A percentile compares a stretch with the other conserved stretches of the same genome.
Evolutionary conservation across 2,329 filamentous ascomycete species (phyloP).

Genomic region (Exophiala oligosperma): DNA sequence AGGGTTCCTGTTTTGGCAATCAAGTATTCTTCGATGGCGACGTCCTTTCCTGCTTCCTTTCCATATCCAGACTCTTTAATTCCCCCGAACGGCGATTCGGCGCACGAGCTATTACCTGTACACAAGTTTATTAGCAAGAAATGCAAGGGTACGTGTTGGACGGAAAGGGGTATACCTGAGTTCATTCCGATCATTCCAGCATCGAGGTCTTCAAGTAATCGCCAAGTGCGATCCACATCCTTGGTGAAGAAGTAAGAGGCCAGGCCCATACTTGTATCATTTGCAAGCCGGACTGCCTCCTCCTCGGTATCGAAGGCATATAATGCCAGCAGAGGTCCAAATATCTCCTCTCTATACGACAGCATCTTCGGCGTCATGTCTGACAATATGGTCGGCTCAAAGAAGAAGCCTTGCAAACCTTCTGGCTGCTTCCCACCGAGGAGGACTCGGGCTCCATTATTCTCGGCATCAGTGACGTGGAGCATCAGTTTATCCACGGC

Average conservation of each 20-base stretch:
- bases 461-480: conserved; percentile 66
- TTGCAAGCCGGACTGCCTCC: conserved; percentile 53
- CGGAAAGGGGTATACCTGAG: conserved; percentile 37
- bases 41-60: conserved; percentile 67
- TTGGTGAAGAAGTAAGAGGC: conserved; percentile 70
- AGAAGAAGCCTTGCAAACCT: conserved; percentile 61
- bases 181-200: conserved; percentile 67
- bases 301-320: conserved; percentile 67
- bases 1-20: conserved; percentile 67
- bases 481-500: conserved; percentile 54
- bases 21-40: conserved; percentile 62
- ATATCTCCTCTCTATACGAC: conserved; percentile 61
- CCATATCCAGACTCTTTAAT: conserved; percentile 69
- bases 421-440: conserved; percentile 54
- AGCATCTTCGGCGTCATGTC: conserved; percentile 61
- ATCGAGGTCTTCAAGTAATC: conserved; percentile 66
- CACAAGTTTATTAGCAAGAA: too few species aligned
- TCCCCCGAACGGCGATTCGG: conserved; percentile 66
- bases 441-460: conserved; percentile 63
- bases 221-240: conserved; percentile 65
- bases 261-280: conserved; percentile 30
- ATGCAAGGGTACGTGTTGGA: too few species aligned
- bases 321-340: conserved; percentile 64
- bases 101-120: conserved; percentile 57
- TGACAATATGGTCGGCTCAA: conserved; percentile 66